These are phyloP conservation scores for Mucor plumbeus DNA, from an alignment of 371 early-diverging fungal species.

Conservation along the genomic window DNA sequence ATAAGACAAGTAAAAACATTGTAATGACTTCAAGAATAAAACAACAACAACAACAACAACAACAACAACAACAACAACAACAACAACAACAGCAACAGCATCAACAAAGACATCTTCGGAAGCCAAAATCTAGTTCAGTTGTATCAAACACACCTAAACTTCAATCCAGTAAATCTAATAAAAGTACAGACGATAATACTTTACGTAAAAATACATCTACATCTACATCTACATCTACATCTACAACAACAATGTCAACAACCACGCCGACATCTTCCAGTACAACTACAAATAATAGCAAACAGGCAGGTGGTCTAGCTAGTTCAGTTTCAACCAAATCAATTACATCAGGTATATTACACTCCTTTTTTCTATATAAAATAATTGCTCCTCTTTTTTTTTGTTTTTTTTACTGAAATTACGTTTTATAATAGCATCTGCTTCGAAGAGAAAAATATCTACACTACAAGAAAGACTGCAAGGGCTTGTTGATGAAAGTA, in stretches of 20 bases:
- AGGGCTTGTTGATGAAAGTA: constrained; percentile 32
- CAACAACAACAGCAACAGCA: constrained; percentile 1
- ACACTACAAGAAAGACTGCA: constrained; percentile 37
- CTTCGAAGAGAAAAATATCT: constrained; percentile 21
- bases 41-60: constrained; percentile 8
- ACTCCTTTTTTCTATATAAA: not conserved
- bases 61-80: not conserved
- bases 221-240: constrained; percentile 3
- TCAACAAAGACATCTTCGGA: constrained; percentile 11
- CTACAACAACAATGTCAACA: constrained; percentile 4
- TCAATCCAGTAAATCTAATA: constrained; percentile 19
- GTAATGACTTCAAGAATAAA: constrained; percentile 1
- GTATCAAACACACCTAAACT: constrained; percentile 17
- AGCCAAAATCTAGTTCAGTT: constrained; percentile 24
- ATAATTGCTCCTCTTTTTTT: not conserved
- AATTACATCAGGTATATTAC: constrained; percentile 3
- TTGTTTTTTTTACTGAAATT: not conserved
- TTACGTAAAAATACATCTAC: constrained; percentile 4
- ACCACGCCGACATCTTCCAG: constrained; percentile 2
- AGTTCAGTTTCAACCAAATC: constrained; percentile 8
- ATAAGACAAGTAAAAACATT: not conserved
- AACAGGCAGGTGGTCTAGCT: constrained; percentile 5
- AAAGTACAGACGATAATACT: constrained; percentile 26
- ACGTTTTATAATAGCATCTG: constrained; percentile 11
- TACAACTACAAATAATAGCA: constrained; percentile 1